Evolutionary conservation across 345 rosid species (phyloP), one percentile per base, ranked within the genome.

Genomic region (Lepidium aucheri): DNA sequence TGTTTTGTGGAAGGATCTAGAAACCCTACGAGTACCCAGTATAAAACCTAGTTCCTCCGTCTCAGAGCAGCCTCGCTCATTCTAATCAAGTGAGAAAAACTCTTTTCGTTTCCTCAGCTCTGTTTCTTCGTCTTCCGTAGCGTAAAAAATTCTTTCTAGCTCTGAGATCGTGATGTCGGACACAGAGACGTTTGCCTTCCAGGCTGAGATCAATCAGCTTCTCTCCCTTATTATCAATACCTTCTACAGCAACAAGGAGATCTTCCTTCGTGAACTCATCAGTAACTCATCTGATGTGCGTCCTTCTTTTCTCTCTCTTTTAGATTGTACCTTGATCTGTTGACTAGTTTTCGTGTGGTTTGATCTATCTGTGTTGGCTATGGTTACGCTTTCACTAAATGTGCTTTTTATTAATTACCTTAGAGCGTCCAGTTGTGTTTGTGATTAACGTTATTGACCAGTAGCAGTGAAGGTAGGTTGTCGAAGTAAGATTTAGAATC

Each of bases 161-260:
- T 34, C 26, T 36, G 6, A 8, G 42, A 58, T 26, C 17, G 50
- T 8, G 49, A 70, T 70, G 85, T 81, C 68, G 14, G 89, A 82
- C 11, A 52, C 70, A 0, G 92, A 86, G 82, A 84, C 89, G 63
- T 84, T 86, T 42, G 89, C 88, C 14, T 86, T 86, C 56, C 91
- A 84, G 65, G 89, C 88, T 14, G 91, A 84, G 85, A 86, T 86
- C 78, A 86, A 86, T 43, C 91, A 86, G 81, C 82, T 86, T 17
- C 67, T 86, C 68, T 84, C 86, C 52, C 81, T 86, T 72, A 84
- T 86, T 58, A 82, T 86, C 79, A 84, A 86, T 7, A 80, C 89
- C 38, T 84, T 84, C 43, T 84, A 86, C 72, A 76, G 83, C 76
- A 86, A 86, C 79, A 84, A 84, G 79, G 92, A 86, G 76, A 84